A percentile compares a stretch with the other conserved stretches of the same genome.
Evolutionary conservation across 371 early-diverging fungal species (phyloP).

Genomic region (Mucor circinelloides): DNA sequence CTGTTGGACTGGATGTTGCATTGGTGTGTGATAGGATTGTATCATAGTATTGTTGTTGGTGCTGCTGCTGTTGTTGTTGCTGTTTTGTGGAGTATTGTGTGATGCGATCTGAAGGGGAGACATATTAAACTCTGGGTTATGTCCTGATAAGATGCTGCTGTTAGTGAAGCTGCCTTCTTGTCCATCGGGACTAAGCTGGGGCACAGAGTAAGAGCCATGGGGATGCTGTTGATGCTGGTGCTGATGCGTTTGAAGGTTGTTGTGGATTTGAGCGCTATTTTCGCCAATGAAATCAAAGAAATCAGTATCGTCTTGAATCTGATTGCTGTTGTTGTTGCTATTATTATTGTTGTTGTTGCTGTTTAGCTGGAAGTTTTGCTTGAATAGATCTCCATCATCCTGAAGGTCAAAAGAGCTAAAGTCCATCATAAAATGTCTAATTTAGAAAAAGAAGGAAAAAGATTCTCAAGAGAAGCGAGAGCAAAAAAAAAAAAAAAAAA

Average conservation of each 20-base stretch:
- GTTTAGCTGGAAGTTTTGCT: slow-evolving; percentile 15
- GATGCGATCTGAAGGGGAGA: slow-evolving; percentile 44
- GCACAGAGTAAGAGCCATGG: slow-evolving; percentile 12
- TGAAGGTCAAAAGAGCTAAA: slow-evolving; percentile 30
- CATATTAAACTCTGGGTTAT: slow-evolving; percentile 48
- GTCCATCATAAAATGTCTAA: slow-evolving; percentile 17
- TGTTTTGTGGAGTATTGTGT: slow-evolving; percentile 15
- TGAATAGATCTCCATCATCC: slow-evolving; percentile 20
- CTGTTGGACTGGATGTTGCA: slow-evolving; percentile 18
- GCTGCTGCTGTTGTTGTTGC: not conserved
- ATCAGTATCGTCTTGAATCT: slow-evolving; percentile 7
- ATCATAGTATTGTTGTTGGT: not conserved
- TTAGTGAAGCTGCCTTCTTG: slow-evolving; percentile 32
- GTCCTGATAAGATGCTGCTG: slow-evolving; percentile 39
- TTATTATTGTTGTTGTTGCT: slow-evolving; percentile 2
- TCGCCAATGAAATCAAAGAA: slow-evolving; percentile 36
- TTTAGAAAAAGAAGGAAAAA: too few species aligned
- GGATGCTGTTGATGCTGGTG: not conserved
- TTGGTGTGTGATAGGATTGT: slow-evolving; percentile 28
- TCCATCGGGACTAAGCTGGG: slow-evolving; percentile 45
- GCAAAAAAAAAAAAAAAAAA: slow-evolving; percentile 1
- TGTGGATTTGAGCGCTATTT: not conserved
- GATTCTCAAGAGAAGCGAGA: not conserved
- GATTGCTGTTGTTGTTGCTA: slow-evolving; percentile 7
- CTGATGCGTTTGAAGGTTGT: not conserved